Base-by-base conservation (phyloP, 2,329 filamentous ascomycete species). In the Xylariales sp. region DNA sequence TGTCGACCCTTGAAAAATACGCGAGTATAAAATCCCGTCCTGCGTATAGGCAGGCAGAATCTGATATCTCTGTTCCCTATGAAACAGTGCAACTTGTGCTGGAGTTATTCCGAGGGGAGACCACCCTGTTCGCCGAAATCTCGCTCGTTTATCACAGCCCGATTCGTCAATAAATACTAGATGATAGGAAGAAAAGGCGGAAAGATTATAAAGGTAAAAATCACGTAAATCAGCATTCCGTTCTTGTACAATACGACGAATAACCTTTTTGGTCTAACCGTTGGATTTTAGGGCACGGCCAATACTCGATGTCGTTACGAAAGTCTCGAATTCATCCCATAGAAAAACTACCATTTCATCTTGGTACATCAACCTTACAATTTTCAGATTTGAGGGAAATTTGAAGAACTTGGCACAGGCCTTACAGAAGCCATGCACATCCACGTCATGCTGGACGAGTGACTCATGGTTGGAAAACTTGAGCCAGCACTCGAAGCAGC, bases 141-240 rank as follows among this genome's bases (percentile, higher is more conserved):
- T 49, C 29, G 52, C 44, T 6, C 47, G 49, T 44, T 55, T 57
- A 44, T 61, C 52, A 45, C 46, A 59, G 10, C 55, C 50, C 38
- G 56, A 59, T 43, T 63, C 47, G 41, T 61, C 52, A 18, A 55
- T 45, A 38, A 46, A 60, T 13, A 61, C 50, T n/a, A 58, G 43
- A 18, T 59, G 49, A 43, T 57, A 55, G 7, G 47, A 57, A 17
- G 41, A 37, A 39, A 55, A 56, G n/a, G 46, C 28, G 11, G 52
- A 55, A 13, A 59, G 31, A 13, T 48, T 51, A 45, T 60, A 41
- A 14, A 52, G 43, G 44, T 62, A 60, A 34, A 48, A 49, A 41
- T 59, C 54, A 45, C 51, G 49, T 38, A 62, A 40, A 25, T 61
- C 53, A 14, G 44, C 35, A 47, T 55, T 56, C 28, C 40, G 50